Evolutionary conservation across 148 eudicot genomes (phyloP), one percentile per base, ranked within the genome.

Genomic region (Polygonum maritimum): DNA sequence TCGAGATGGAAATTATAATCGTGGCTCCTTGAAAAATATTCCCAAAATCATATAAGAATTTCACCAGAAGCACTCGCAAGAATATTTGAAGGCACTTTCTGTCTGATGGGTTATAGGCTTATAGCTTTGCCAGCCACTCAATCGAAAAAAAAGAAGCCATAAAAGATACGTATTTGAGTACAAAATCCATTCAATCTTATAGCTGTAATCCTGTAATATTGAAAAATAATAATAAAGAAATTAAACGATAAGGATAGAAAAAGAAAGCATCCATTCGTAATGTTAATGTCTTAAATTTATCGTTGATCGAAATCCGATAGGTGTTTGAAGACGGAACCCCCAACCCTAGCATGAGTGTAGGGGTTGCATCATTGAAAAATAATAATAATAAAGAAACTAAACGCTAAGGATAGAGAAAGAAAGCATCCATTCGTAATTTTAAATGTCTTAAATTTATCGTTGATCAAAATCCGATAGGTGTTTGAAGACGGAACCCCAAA

Each of bases 131-230:
- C 36, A 10, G 38, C 69, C 69, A 62, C 13, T 62, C 69, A 62
- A 26, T 26, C 31, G 69, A 62, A 22, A 11, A 15, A 7, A 31
- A 31, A 63, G 35, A 40, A 33, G 40, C 70, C 15, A 22, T 22
- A 60, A 60, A 60, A 60, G 67, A 60, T 60, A 60, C 67, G 67
- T 60, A 60, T 60, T 52, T 60, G 11, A 60, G 14, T 60, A 60
- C 67, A 60, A 55, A 60, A 60, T 60, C 36, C 38, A 60, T 60
- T 60, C 67, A 26, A 21, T 60, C 26, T 60, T 31, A 60, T 60
- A 51, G 57, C 57, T 60, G 63, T 57, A 57, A 57, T 57, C 63
- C 31, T 57, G 31, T 3, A 57, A 57, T 57, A 12, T 21, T 21
- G 4, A 21, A 57, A 57, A 19, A 57, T 9, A 57, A n/a, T 21